Percentiles rank a stretch among this genome's conserved stretches.
Conservation (phyloP, 2,329 filamentous ascomycete genomes). For the Verticillium longisporum region DNA sequence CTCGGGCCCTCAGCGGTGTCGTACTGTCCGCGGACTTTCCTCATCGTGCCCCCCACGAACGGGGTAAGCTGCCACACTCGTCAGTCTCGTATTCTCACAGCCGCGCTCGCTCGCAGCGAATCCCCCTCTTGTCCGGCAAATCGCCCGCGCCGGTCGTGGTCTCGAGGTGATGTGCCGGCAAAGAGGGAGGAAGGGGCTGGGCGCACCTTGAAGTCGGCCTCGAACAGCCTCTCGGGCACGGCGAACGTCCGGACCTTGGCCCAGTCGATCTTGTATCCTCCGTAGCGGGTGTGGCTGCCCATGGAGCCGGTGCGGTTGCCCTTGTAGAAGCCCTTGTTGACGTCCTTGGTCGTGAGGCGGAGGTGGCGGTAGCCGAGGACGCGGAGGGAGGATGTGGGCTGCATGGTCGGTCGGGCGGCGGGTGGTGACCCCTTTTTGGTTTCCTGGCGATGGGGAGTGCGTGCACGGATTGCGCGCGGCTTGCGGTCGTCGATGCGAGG, state of each 20-base stretch:
- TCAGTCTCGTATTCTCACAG: background rate
- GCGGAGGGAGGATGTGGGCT: slow-evolving; percentile 60
- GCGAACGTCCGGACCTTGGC: slow-evolving; percentile 86
- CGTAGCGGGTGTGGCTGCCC: slow-evolving; percentile 77
- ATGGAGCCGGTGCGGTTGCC: slow-evolving; percentile 84
- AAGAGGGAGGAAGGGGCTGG: background rate
- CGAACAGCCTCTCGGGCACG: slow-evolving; percentile 61
- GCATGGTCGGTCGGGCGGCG: slow-evolving; percentile 36
- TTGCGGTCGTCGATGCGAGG: background rate
- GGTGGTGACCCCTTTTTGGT: background rate
- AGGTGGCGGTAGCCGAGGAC: slow-evolving; percentile 66
- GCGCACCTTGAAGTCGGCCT: slow-evolving; percentile 58
- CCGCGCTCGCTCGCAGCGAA: background rate
- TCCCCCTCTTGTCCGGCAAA: no score
- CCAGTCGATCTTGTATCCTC: slow-evolving; percentile 80
- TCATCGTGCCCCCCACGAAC: slow-evolving; percentile 62
- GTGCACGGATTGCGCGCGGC: background rate
- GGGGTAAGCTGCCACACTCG: slow-evolving; percentile 58
- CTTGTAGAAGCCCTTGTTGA: slow-evolving; percentile 95
- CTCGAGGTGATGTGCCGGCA: no score
- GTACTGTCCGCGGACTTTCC: slow-evolving; percentile 45
- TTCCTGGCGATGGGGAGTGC: no score
- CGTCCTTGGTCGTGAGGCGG: slow-evolving; percentile 83
- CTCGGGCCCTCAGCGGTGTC: slow-evolving; percentile 48
- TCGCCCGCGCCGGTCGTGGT: no score